phyloP scores from a whole-genome alignment of 2,329 filamentous ascomycete genomes.

The Neoarthrinium moseri region DNA sequence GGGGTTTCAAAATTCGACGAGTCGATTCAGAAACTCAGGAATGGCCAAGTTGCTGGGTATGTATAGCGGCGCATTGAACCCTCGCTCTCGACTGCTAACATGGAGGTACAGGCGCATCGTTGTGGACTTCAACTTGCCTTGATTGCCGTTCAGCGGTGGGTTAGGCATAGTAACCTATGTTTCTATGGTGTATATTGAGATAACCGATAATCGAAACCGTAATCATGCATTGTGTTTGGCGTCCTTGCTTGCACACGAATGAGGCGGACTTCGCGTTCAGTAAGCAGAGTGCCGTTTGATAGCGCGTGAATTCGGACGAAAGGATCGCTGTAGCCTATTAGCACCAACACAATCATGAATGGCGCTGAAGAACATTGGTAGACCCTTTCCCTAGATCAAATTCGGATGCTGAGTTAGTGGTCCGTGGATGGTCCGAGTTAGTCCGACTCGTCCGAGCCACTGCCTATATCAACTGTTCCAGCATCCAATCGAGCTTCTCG shows the following conservation, averaged over 20 bases:
- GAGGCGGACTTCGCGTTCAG: no score
- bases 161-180: not conserved
- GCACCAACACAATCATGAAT: not conserved
- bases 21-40: slow-evolving; percentile 11
- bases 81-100: not conserved
- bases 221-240: no score
- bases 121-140: slow-evolving; percentile 11
- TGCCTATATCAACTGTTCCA: not conserved
- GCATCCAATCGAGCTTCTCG: no score
- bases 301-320: no score
- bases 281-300: no score
- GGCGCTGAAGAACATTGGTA: no score
- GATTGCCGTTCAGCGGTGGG: not conserved
- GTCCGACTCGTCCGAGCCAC: not conserved
- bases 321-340: no score
- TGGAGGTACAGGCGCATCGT: slow-evolving; percentile 10
- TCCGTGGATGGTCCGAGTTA: no score
- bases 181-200: not conserved
- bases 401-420: no score
- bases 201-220: no score
- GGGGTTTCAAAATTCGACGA: slow-evolving; percentile 11
- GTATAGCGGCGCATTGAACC: not conserved
- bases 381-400: not conserved
- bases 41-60: slow-evolving; percentile 11
- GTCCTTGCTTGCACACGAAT: no score